Evolutionary conservation across 768 basidiomycete species (phyloP).

Genomic region (Naganishia onofrii): DNA sequence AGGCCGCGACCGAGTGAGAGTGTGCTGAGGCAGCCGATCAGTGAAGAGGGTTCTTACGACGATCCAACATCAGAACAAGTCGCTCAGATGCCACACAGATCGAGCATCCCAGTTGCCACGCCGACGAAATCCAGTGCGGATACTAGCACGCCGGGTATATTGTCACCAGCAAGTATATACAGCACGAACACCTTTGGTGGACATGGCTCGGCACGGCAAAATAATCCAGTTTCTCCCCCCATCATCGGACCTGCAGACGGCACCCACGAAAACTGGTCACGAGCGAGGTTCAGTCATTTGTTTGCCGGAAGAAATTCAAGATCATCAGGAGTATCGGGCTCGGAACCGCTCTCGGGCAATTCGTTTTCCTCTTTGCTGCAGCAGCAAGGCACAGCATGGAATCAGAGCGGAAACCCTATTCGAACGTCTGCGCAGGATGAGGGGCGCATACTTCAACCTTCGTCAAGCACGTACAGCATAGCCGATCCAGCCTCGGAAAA

Average conservation of each 20-base stretch:
- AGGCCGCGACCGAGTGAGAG: conserved; percentile 1
- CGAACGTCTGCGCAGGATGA: neutral
- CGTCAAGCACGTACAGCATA: neutral
- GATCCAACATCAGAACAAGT: neutral
- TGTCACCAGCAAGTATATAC: conserved; percentile 16
- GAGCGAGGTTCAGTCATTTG: conserved; percentile 16
- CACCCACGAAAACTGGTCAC: neutral
- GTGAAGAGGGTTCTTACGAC: neutral
- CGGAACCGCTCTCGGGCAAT: conserved; percentile 6
- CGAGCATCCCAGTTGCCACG: neutral
- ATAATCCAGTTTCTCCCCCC: neutral
- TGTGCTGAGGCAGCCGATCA: neutral
- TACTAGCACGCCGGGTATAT: neutral
- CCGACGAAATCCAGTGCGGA: neutral
- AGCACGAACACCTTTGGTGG: conserved; percentile 17
- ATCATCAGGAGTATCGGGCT: neutral
- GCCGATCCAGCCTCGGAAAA: neutral
- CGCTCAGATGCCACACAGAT: neutral
- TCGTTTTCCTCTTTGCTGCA: conserved; percentile 8
- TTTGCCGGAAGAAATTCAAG: neutral
- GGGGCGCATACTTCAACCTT: neutral
- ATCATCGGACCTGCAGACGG: neutral
- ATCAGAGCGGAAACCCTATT: neutral
- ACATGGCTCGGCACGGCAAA: neutral
- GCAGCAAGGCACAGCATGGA: conserved; percentile 1